A percentile compares a stretch with the other conserved stretches of the same genome.
These are phyloP conservation scores for Penicillium sp. DNA, from an alignment of 2,329 filamentous ascomycete species.

Conservation along the genomic window DNA sequence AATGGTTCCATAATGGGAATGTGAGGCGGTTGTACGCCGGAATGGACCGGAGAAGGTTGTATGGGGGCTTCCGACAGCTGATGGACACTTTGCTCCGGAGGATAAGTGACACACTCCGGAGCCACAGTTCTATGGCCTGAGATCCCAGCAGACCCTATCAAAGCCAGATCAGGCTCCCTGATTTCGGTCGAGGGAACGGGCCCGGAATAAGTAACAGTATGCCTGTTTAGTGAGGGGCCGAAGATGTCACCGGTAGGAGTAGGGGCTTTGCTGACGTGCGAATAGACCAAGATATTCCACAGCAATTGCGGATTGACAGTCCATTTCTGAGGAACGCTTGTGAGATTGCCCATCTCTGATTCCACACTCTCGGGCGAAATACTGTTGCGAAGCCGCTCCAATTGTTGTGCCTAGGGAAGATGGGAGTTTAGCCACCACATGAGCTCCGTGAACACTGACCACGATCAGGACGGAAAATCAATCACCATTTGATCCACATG, in stretches of 20 bases:
- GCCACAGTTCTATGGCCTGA: constrained; percentile 36
- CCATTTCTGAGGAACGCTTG: constrained; percentile 16
- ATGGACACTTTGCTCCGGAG: constrained; percentile 25
- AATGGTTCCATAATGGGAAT: constrained; percentile 7
- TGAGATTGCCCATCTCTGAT: constrained; percentile 1
- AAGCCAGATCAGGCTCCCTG: constrained; percentile 28
- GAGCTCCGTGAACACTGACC: no score
- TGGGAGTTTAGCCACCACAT: neutral
- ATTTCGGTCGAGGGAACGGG: constrained; percentile 7
- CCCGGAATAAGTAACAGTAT: constrained; percentile 6
- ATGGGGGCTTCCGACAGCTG: constrained; percentile 2
- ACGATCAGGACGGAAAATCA: neutral
- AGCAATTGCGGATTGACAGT: constrained; percentile 34
- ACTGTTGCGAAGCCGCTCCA: constrained; percentile 31
- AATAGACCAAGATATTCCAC: constrained; percentile 36
- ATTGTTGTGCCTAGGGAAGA: constrained; percentile 12
- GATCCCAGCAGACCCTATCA: constrained; percentile 37
- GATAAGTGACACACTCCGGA: constrained; percentile 30
- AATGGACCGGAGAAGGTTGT: constrained; percentile 5
- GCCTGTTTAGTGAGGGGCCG: constrained; percentile 12
- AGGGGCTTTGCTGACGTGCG: constrained; percentile 26
- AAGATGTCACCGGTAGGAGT: constrained; percentile 15
- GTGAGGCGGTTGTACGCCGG: constrained; percentile 3
- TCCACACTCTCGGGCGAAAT: constrained; percentile 20
- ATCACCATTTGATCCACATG: constrained; percentile 22